Conservation (phyloP, 495 filamentous ascomycete genomes). For the Xylaria flabelliformis region DNA sequence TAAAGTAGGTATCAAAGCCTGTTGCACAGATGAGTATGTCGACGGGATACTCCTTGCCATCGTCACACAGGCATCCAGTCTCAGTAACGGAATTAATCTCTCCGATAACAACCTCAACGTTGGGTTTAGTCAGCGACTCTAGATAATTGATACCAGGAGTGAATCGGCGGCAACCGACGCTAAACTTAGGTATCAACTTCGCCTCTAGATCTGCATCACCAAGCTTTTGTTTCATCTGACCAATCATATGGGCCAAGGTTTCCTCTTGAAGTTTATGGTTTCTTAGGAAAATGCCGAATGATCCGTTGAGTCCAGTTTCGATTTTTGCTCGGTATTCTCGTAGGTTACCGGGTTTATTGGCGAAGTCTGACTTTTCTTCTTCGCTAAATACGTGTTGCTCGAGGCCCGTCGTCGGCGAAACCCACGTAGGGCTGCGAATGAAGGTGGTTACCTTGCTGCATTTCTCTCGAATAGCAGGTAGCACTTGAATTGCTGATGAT, state of each 20-base stretch:
- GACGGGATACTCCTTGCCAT: slow-evolving; percentile 53
- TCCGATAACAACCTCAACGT: slow-evolving; percentile 57
- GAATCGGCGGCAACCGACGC: slow-evolving; percentile 64
- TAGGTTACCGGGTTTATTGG: slow-evolving; percentile 45
- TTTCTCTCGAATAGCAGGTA: slow-evolving; percentile 55
- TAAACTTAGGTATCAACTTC: slow-evolving; percentile 62
- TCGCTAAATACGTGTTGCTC: slow-evolving; percentile 43
- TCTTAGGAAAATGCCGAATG: slow-evolving; percentile 54
- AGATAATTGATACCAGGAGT: slow-evolving; percentile 68
- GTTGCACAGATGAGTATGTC: slow-evolving; percentile 65
- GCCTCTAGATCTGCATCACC: slow-evolving; percentile 43
- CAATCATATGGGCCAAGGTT: slow-evolving; percentile 35
- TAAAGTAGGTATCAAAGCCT: slow-evolving; percentile 60
- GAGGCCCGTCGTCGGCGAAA: slow-evolving; percentile 57
- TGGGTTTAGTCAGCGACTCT: slow-evolving; percentile 61
- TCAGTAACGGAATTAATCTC: slow-evolving; percentile 57
- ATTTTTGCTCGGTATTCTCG: slow-evolving; percentile 46
- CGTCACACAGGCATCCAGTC: slow-evolving; percentile 52
- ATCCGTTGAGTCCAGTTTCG: slow-evolving; percentile 53
- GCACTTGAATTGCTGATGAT: slow-evolving; percentile 56
- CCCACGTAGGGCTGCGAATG: slow-evolving; percentile 64
- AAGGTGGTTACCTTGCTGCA: slow-evolving; percentile 41
- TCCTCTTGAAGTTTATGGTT: slow-evolving; percentile 47
- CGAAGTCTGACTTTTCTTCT: slow-evolving; percentile 43
- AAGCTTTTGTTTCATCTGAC: slow-evolving; percentile 53